phyloP scores from a whole-genome alignment of 2,329 filamentous ascomycete genomes.

The Diaporthe ampelina region DNA sequence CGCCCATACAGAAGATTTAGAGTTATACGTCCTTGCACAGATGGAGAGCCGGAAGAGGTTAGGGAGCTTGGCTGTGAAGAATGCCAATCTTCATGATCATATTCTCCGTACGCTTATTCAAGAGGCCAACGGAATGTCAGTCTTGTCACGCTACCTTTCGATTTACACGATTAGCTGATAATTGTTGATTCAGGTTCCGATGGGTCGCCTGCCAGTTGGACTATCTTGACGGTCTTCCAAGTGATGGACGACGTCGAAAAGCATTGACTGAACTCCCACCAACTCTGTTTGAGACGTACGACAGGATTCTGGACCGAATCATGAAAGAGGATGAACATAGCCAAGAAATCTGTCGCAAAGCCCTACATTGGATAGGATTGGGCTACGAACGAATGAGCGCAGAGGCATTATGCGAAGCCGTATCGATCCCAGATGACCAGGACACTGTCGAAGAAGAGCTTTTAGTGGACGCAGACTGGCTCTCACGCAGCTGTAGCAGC shows the following conservation, averaged over 20 bases:
- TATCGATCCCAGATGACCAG: background rate
- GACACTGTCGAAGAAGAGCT: background rate
- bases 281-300: background rate
- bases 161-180: no score
- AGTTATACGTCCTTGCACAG: background rate
- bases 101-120: background rate
- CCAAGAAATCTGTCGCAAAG: background rate
- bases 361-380: background rate
- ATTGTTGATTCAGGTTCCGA: background rate
- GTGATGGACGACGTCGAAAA: background rate
- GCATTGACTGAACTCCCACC: background rate
- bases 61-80: background rate
- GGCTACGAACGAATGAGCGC: no score
- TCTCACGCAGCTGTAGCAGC: background rate
- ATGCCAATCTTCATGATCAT: background rate
- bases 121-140: background rate
- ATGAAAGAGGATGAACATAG: background rate
- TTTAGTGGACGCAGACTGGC: background rate
- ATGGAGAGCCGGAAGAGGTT: background rate
- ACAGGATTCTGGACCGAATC: background rate
- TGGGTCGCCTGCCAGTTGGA: background rate
- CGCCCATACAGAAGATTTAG: background rate
- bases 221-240: background rate
- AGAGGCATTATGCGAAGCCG: background rate
- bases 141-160: no score